These are phyloP conservation scores for Luvunga scandens DNA, from an alignment of 345 rosid species.

Conservation along the genomic window DNA sequence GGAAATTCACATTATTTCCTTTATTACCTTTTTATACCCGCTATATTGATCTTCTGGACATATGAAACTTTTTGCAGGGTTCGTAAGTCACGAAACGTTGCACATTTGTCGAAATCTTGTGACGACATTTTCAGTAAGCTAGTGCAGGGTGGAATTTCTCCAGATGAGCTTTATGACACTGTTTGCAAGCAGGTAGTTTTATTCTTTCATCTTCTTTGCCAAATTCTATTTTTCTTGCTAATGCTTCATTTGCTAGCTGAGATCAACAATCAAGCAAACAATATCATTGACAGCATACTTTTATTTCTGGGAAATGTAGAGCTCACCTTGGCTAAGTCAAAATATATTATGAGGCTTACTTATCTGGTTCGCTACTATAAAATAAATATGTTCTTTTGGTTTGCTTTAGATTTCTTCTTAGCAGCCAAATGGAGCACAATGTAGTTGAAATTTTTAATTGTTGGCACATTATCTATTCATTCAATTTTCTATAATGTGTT, in stretches of 20 bases:
- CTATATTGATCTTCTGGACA: background rate
- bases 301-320: background rate
- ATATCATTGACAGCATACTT: background rate
- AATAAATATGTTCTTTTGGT: background rate
- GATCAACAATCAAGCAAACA: background rate
- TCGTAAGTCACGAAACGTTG: slow-evolving; percentile 50
- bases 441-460: background rate
- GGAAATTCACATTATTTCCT: background rate
- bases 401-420: background rate
- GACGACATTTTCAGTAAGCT: slow-evolving; percentile 84
- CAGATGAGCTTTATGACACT: slow-evolving; percentile 70
- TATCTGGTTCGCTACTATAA: slow-evolving; percentile 2
- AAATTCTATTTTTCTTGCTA: slow-evolving; percentile 6
- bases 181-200: slow-evolving; percentile 84
- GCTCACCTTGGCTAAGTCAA: background rate
- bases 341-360: background rate
- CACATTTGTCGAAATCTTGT: slow-evolving; percentile 78
- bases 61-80: slow-evolving; percentile 53
- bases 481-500: background rate
- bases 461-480: background rate
- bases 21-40: background rate
- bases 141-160: slow-evolving; percentile 73
- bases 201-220: slow-evolving; percentile 1
- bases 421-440: slow-evolving; percentile 3
- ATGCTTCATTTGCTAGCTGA: background rate